Percentiles rank a stretch among this genome's conserved stretches.
Conservation (phyloP, 805 yeast genomes). For the Saccharomycopsis schoenii region DNA sequence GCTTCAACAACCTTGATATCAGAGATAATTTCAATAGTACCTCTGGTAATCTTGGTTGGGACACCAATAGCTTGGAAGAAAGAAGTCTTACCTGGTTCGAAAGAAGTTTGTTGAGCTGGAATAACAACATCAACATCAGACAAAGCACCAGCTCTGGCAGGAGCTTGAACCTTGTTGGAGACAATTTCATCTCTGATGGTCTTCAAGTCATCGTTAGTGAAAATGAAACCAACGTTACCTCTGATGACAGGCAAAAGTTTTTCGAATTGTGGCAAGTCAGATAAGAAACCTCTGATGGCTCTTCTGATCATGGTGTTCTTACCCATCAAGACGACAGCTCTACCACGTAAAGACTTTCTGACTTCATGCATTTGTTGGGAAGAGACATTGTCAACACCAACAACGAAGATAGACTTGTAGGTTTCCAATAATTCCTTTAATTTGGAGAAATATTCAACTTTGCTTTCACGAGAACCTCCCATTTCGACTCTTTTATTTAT, state of each 20-base stretch:
- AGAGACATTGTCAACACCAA: constrained; percentile 99
- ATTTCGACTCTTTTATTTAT: constrained; percentile 69
- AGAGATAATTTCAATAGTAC: constrained; percentile 98
- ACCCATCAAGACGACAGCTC: constrained; percentile 97
- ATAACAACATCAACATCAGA: constrained; percentile 97
- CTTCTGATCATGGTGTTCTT: constrained; percentile 99
- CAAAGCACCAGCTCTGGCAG: constrained; percentile 99
- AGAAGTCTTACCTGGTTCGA: constrained; percentile 99
- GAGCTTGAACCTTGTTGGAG: constrained; percentile 97
- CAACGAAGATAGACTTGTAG: constrained; percentile 96
- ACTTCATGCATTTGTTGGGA: constrained; percentile 99
- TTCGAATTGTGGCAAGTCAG: constrained; percentile 94
- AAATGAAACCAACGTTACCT: constrained; percentile 99
- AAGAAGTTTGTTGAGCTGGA: constrained; percentile 99
- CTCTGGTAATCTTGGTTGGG: constrained; percentile 99
- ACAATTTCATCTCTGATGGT: constrained; percentile 79
- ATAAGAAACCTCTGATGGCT: constrained; percentile 92
- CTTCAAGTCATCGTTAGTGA: constrained; percentile 95
- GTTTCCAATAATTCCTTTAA: constrained; percentile 92
- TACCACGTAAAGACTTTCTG: constrained; percentile 93
- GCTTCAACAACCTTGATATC: constrained; percentile 92
- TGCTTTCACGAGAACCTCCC: constrained; percentile 99
- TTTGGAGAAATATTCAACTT: constrained; percentile 88
- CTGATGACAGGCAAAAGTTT: constrained; percentile 86
- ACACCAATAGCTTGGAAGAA: constrained; percentile 99